phyloP scores from a whole-genome alignment of 495 filamentous ascomycete genomes.

The Trichoderma gamsii region DNA sequence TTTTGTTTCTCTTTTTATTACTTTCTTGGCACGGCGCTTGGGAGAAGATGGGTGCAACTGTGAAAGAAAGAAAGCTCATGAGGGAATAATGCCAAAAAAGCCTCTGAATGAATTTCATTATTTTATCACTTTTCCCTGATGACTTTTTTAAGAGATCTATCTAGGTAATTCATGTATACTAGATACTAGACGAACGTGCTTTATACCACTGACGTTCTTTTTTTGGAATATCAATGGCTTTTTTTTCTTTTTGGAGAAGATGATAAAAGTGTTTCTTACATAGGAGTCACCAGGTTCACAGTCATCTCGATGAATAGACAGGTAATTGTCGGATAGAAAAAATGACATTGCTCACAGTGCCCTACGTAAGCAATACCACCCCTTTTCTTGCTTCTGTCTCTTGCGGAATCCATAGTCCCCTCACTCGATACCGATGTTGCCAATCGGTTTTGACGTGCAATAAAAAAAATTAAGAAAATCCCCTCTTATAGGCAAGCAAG shows the following conservation, averaged over 20 bases:
- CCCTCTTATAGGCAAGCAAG: not conserved
- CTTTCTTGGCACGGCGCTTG: not conserved
- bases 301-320: not conserved
- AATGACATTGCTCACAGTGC: not conserved
- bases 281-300: not conserved
- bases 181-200: not conserved
- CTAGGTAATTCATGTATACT: not conserved
- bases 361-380: not conserved
- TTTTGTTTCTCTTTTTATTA: not conserved
- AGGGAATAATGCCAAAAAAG: not conserved
- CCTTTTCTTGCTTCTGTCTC: not conserved
- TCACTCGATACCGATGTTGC: not conserved
- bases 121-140: not conserved
- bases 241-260: not conserved
- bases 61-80: not conserved
- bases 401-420: not conserved
- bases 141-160: not conserved
- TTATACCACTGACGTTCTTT: not conserved
- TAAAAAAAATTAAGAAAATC: not conserved
- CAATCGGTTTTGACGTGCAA: not conserved
- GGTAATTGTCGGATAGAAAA: not conserved
- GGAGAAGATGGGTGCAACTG: not conserved
- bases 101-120: not conserved
- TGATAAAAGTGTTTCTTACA: not conserved
- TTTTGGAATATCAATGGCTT: not conserved